Evolutionary conservation across 495 filamentous ascomycete genomes (phyloP).

Genomic region (Pseudomonodictys pantanalensis): DNA sequence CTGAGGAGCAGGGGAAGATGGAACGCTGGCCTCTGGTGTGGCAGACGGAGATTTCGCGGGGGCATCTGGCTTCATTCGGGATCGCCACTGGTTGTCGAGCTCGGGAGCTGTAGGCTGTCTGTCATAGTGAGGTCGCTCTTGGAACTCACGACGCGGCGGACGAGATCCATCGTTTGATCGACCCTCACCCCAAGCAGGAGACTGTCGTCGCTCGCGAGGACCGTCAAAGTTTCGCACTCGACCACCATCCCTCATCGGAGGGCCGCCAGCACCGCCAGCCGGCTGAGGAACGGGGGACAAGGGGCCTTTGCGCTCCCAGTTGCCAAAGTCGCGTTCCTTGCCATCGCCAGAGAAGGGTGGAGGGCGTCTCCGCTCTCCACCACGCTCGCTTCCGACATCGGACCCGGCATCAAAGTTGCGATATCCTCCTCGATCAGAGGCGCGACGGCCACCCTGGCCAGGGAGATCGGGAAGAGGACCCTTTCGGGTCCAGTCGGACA

Average conservation of each 20-base stretch:
- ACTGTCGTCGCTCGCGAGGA: slow-evolving; percentile 60
- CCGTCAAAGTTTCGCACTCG: slow-evolving; percentile 67
- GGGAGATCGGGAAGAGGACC: slow-evolving; percentile 79
- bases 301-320: slow-evolving; percentile 95
- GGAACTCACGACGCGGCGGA: slow-evolving; percentile 76
- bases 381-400: slow-evolving; percentile 51
- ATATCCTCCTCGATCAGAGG: slow-evolving; percentile 43
- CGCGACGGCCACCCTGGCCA: slow-evolving; percentile 46
- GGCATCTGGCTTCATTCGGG: slow-evolving; percentile 74
- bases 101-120: slow-evolving; percentile 79
- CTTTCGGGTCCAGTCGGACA: slow-evolving; percentile 83
- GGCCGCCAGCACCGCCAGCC: slow-evolving; percentile 51
- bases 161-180: slow-evolving; percentile 76
- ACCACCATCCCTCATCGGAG: slow-evolving; percentile 60
- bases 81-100: slow-evolving; percentile 81
- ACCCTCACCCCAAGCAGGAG: slow-evolving; percentile 85
- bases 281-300: slow-evolving; percentile 68
- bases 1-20: slow-evolving; percentile 60
- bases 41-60: slow-evolving; percentile 45
- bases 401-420: slow-evolving; percentile 42
- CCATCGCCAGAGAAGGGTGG: slow-evolving; percentile 62
- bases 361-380: slow-evolving; percentile 43
- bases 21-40: slow-evolving; percentile 62
- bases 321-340: slow-evolving; percentile 80
- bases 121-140: slow-evolving; percentile 59